phyloP scores from a whole-genome alignment of 352 stramenopile genomes.

The Globisporangium polare region DNA sequence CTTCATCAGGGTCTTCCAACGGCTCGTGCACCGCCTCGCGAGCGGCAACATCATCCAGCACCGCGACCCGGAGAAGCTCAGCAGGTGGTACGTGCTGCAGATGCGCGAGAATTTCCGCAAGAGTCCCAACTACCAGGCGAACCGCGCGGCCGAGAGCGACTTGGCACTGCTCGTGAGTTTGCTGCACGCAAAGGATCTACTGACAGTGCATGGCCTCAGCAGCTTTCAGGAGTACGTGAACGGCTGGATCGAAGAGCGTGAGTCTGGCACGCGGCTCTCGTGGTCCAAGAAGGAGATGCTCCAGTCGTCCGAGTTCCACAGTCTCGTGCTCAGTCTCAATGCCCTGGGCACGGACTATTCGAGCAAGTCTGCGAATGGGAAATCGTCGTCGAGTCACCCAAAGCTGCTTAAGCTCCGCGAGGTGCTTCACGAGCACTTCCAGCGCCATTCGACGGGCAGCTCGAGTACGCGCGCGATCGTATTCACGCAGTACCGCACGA shows the following conservation, averaged over 20 bases:
- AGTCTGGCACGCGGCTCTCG: conserved; percentile 37
- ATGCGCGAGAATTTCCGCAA: conserved; percentile 68
- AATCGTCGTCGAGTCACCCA: conserved; percentile 42
- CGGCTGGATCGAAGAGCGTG: conserved; percentile 51
- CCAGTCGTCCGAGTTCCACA: conserved; percentile 65
- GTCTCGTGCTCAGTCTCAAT: conserved; percentile 45
- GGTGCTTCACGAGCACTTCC: conserved; percentile 85
- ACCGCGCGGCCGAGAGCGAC: conserved; percentile 73
- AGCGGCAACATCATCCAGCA: conserved; percentile 59
- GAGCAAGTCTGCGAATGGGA: conserved; percentile 5
- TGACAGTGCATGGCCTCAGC: conserved; percentile 69
- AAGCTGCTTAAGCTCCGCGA: conserved; percentile 91
- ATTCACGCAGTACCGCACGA: conserved; percentile 96
- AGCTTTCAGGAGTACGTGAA: conserved; percentile 74
- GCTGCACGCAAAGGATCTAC: conserved; percentile 72
- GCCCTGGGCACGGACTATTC: conserved; percentile 18
- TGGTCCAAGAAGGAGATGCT: conserved; percentile 84
- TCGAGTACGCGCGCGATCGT: conserved; percentile 95
- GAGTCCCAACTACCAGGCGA: conserved; percentile 54
- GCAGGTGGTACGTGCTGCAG: conserved; percentile 76
- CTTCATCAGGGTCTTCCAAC: conserved; percentile 58
- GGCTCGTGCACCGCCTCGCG: conserved; percentile 57
- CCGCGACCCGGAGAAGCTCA: conserved; percentile 71
- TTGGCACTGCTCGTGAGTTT: conserved; percentile 70
- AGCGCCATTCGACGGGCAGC: conserved; percentile 51